phyloP scores from a whole-genome alignment of 257 asterid genomes.

The Lavandula angustifolia region DNA sequence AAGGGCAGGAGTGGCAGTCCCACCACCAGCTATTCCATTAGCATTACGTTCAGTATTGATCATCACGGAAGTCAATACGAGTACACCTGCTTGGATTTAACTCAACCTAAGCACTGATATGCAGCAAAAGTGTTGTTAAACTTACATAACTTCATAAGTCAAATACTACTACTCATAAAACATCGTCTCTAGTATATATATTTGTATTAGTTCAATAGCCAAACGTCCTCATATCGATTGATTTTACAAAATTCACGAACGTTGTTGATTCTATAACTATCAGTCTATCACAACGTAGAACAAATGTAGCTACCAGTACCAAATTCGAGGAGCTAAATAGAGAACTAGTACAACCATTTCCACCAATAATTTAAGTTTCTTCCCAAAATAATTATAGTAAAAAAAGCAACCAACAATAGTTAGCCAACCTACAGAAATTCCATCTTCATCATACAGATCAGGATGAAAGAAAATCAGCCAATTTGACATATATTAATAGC shows the following conservation, averaged over 20 bases:
- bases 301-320: not conserved
- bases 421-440: slow-evolving; percentile 15
- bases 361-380: not conserved
- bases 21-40: slow-evolving; percentile 41
- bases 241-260: not conserved
- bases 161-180: not conserved
- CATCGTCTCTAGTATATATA: slow-evolving; percentile 10
- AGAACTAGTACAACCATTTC: slow-evolving; percentile 15
- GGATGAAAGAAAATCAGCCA: slow-evolving; percentile 21
- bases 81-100: slow-evolving; percentile 15
- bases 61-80: slow-evolving; percentile 47
- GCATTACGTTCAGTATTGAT: slow-evolving; percentile 49
- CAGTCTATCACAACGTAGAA: slow-evolving; percentile 6
- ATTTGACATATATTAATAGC: slow-evolving; percentile 4
- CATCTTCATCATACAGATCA: not conserved
- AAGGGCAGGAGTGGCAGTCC: slow-evolving; percentile 40
- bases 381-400: too few relatives aligned
- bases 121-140: slow-evolving; percentile 13
- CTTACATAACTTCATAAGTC: slow-evolving; percentile 13
- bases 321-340: not conserved
- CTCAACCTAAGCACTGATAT: slow-evolving; percentile 33
- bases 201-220: not conserved
- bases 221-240: not conserved
- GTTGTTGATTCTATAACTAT: not conserved
- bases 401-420: not conserved